Percentiles rank a stretch among this genome's conserved stretches.
Conservation (phyloP, 1,139 yeast genomes). For the Suhomyces bokatorum region DNA sequence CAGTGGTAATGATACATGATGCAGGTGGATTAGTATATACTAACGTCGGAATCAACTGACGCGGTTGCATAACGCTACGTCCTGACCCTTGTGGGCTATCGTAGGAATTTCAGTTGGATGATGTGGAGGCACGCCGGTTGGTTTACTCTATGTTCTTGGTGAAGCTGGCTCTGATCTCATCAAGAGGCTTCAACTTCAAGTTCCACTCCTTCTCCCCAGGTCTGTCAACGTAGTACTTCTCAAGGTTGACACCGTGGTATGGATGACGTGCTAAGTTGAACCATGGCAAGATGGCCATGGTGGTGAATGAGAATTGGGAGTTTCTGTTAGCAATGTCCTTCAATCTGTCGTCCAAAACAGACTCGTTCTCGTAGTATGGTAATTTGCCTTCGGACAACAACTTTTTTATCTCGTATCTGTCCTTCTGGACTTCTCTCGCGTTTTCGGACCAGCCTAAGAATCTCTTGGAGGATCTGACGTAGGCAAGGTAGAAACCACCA, state of each 20-base stretch:
- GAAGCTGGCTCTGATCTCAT: constrained; percentile 48
- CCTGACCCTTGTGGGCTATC: constrained; percentile 2
- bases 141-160: constrained; percentile 31
- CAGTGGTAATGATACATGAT: constrained; percentile 3
- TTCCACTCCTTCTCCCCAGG: constrained; percentile 56
- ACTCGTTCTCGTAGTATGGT: constrained; percentile 63
- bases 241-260: constrained; percentile 76
- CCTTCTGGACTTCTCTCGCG: constrained; percentile 66
- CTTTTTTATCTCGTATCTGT: constrained; percentile 71
- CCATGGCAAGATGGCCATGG: constrained; percentile 72
- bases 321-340: constrained; percentile 79
- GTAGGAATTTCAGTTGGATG: neutral
- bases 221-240: constrained; percentile 68
- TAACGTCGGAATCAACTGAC: constrained; percentile 7
- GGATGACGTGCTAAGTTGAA: constrained; percentile 82
- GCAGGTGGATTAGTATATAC: constrained; percentile 13
- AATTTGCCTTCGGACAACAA: constrained; percentile 65
- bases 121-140: neutral
- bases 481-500: constrained; percentile 74
- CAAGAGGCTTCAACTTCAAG: constrained; percentile 45
- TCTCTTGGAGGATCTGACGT: constrained; percentile 64
- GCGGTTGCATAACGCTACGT: constrained; percentile 6
- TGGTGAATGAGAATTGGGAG: constrained; percentile 70
- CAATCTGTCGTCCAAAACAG: constrained; percentile 64
- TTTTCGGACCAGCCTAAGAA: constrained; percentile 83